Evolutionary conservation across 164 flowering plant genomes (phyloP), one percentile per base, ranked within the genome.

Genomic region (Houttuynia cordata): DNA sequence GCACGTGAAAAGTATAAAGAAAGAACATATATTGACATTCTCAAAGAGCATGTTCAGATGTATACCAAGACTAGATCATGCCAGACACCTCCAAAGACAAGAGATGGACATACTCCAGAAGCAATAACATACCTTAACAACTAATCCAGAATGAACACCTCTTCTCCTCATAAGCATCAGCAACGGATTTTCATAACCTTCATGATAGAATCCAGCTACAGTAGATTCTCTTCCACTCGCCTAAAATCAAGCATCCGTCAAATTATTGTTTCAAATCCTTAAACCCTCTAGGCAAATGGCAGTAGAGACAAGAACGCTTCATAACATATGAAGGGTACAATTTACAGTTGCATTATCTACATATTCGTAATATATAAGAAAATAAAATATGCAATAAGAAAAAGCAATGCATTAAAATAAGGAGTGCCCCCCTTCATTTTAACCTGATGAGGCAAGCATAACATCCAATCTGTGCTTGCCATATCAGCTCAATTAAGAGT

Each of bases 101-200:
- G 22, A 39, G 22, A 13, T 20, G 18, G 18, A 30, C 37, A 53
- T 20, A 4, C 45, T 19, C 19, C 24, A 17, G 59, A 34, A 19
- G 23, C 1, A 34, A 60, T 30, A 18, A 51, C 68, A 10, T 53
- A 94, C 97, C 96, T 94, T 94, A 62, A 94, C 87, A 65, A 94
- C 99, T 71, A 94, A 74, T 64, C 99, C 99, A 54, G 97, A 76
- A 72, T 91, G 87, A 57, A 91, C 88, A 67, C 92, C 94, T 81
- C 97, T 85, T 87, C 97, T 80, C 74, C 83, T 87, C 97, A 94
- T 94, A 64, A 94, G 96, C 96, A 91, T 91, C 68, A 94, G 67
- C 58, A 91, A 61, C 51, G 91, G 74, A 65, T 83, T 94, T 71
- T 91, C 94, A 78, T 81, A 94, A 62, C 92, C 97, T 72, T 77